phyloP scores from a whole-genome alignment of 106 monocot genomes.

The Hemerocallis citrina region DNA sequence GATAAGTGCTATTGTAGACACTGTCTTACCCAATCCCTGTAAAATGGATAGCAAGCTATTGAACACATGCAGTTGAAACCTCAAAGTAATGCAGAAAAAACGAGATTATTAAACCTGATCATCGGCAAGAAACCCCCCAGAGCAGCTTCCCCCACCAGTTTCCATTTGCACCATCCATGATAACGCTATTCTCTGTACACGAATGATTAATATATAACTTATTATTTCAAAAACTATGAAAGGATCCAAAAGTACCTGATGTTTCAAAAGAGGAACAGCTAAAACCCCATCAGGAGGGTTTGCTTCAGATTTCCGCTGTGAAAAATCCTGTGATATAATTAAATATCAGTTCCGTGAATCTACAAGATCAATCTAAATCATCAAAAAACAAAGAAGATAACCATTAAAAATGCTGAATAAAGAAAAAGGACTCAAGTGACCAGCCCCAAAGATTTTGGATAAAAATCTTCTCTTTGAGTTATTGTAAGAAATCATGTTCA shows the following conservation, averaged over 20 bases:
- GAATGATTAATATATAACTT: background rate
- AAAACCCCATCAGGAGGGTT: conserved; percentile 69
- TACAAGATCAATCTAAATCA: too few species aligned
- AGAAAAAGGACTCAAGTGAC: too few species aligned
- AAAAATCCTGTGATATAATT: conserved; percentile 54
- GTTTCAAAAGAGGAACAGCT: conserved; percentile 64
- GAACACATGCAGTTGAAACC: too few species aligned
- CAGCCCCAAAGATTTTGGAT: too few species aligned
- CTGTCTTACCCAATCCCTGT: too few species aligned
- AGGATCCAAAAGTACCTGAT: too few species aligned
- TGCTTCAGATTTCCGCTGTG: conserved; percentile 67
- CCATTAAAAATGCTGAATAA: too few species aligned
- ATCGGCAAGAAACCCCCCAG: conserved; percentile 58
- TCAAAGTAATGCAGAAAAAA: background rate
- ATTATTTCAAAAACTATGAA: background rate
- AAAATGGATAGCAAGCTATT: background rate
- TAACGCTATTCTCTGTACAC: conserved; percentile 1
- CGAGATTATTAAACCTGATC: conserved; percentile 55
- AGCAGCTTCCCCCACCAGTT: conserved; percentile 16
- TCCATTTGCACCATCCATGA: too few species aligned
- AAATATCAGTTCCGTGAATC: background rate
- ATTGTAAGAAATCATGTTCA: too few species aligned
- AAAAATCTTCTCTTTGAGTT: too few species aligned
- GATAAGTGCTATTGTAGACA: conserved; percentile 56
- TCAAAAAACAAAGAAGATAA: too few species aligned